Conservation (phyloP, 179 eudicot species). For the Amaranthus tricolor region DNA sequence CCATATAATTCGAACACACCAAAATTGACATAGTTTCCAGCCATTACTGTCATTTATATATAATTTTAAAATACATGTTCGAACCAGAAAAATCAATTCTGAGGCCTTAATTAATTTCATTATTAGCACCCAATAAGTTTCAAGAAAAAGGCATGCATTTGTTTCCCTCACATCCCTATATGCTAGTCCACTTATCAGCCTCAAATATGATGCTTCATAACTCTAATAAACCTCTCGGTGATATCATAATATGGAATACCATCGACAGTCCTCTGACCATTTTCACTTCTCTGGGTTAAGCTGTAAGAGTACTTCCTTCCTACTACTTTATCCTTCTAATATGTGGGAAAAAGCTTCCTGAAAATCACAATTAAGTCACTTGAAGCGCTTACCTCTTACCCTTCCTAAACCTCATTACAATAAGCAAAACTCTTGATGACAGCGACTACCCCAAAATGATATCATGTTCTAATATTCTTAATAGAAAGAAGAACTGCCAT, state of each 20-base stretch:
- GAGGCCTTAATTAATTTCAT: neutral
- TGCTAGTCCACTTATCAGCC: neutral
- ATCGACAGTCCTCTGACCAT: neutral
- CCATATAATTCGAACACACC: slow-evolving; percentile 70
- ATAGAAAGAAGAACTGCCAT: neutral
- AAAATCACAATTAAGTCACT: no score
- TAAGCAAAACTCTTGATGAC: neutral
- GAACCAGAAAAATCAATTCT: neutral
- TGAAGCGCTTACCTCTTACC: no score
- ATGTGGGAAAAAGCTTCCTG: neutral
- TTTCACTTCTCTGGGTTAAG: neutral
- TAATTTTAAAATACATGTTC: neutral
- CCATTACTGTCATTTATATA: slow-evolving; percentile 43
- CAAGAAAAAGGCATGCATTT: neutral
- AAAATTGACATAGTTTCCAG: slow-evolving; percentile 60
- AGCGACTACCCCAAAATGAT: neutral
- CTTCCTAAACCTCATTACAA: neutral
- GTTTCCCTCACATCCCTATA: neutral
- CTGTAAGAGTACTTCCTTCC: neutral
- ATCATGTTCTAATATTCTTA: neutral
- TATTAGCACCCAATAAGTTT: neutral
- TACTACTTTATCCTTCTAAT: neutral
- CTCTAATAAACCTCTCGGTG: neutral
- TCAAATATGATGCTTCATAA: neutral
- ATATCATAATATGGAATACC: neutral